Percentiles rank a stretch among this genome's conserved stretches.
phyloP scores from a whole-genome alignment of 768 basidiomycete species.

The Tremella fuciformis region DNA sequence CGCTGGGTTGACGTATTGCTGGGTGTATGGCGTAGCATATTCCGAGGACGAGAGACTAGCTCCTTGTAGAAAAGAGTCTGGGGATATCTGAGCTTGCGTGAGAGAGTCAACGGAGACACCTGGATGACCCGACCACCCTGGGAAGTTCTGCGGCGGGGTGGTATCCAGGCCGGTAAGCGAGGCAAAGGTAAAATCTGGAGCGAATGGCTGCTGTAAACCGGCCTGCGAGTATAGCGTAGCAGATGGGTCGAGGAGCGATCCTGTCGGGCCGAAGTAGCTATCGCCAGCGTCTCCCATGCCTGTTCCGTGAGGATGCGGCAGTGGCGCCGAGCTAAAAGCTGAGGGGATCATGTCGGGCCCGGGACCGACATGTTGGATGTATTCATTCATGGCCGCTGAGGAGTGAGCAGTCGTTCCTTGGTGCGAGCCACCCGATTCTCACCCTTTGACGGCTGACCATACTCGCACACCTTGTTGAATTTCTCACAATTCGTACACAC shows the following conservation, averaged over 20 bases:
- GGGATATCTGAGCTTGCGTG: too few species aligned
- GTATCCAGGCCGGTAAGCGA: too few species aligned
- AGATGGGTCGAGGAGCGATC: not conserved
- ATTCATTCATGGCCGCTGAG: slow-evolving; percentile 18
- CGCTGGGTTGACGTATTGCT: not conserved
- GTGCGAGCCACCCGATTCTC: too few species aligned
- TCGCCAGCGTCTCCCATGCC: not conserved
- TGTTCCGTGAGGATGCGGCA: slow-evolving; percentile 4
- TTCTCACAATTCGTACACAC: slow-evolving; percentile 36
- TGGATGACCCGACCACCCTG: too few species aligned
- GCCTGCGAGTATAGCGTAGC: not conserved
- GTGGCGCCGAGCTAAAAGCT: slow-evolving; percentile 19
- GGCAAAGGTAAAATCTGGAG: not conserved
- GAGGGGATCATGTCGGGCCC: slow-evolving; percentile 7
- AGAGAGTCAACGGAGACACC: too few species aligned
- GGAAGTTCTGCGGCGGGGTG: too few species aligned
- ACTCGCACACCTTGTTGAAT: slow-evolving; percentile 41
- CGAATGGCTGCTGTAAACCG: not conserved
- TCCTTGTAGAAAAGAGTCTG: too few species aligned
- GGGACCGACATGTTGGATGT: slow-evolving; percentile 10
- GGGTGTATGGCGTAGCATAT: too few species aligned
- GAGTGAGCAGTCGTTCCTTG: too few species aligned
- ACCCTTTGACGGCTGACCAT: slow-evolving; percentile 19
- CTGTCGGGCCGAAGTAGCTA: too few species aligned
- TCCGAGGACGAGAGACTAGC: too few species aligned